Evolutionary conservation across 495 filamentous ascomycete species (phyloP), one percentile per base, ranked within the genome.

Genomic region (Aspergillus hancockii): DNA sequence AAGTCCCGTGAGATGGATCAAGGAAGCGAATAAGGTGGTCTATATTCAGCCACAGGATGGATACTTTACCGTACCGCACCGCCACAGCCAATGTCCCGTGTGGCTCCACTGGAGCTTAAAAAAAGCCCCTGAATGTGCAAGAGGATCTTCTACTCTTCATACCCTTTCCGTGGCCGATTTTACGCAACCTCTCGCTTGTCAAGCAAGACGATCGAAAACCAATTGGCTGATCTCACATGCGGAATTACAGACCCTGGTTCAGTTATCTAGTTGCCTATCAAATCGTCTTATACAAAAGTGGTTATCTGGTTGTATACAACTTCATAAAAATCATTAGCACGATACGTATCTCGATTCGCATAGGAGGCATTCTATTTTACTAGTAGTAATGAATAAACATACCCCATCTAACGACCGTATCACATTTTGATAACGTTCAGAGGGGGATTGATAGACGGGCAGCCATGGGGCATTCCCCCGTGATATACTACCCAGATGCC

Each of bases 111-210:
- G 18, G 43, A 58, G 54, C 58, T 61, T 58, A 53, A 52, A 49
- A n/a, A 23, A 58, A 55, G 45, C 62, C 62, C 62, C 62, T 64
- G 62, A 64, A 64, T 38, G 3, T 41, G n/a, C n/a, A 14, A 41
- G 45, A 45, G 21, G 40, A 60, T 58, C 50, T 31, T 58, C 36
- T 25, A 54, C 50, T 70, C 67, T 52, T 52, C 43, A 41, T 36
- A 36, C 34, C 13, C 1, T 2, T 41, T 41, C 16, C 38, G 38
- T 41, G 1, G 13, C 13, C 9, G 4, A 36, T 36, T 28, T 36
- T 36, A 36, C 34, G 9, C 13, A 32, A 6, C 31, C 31, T 32
- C 31, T 5, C 6, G 31, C 31, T 32, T 8, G 34, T 3, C 10
- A 3, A 38, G 10, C 34, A 41, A 18, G 38, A 14, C n/a, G 38